A percentile compares a stretch with the other conserved stretches of the same genome.
These are phyloP conservation scores for Jackrogersella multiformis DNA, from an alignment of 495 filamentous ascomycete genomes.

Conservation along the genomic window DNA sequence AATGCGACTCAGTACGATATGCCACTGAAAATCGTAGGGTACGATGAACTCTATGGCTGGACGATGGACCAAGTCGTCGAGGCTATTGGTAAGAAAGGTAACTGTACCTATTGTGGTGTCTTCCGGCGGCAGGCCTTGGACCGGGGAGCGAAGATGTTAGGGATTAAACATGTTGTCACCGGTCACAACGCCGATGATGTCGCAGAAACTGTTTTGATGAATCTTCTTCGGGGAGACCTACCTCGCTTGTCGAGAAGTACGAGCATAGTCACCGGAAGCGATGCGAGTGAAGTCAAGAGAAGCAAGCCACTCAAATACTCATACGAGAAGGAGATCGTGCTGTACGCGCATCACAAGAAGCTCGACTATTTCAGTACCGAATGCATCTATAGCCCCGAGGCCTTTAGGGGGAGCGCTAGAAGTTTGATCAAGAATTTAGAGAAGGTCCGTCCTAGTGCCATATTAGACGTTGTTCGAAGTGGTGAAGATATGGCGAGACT, in stretches of 20 bases:
- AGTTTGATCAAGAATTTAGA: slow-evolving; percentile 94
- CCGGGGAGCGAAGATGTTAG: slow-evolving; percentile 85
- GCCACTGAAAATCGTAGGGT: slow-evolving; percentile 89
- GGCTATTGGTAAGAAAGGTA: slow-evolving; percentile 96
- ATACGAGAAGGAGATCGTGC: slow-evolving; percentile 98
- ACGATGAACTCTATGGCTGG: slow-evolving; percentile 96
- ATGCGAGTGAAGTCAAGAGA: slow-evolving; percentile 80
- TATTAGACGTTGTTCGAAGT: slow-evolving; percentile 91
- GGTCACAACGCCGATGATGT: slow-evolving; percentile 98
- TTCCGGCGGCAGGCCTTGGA: slow-evolving; percentile 95
- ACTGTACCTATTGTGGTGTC: slow-evolving; percentile 98
- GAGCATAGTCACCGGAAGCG: slow-evolving; percentile 86
- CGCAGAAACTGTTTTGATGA: slow-evolving; percentile 99
- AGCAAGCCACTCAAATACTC: slow-evolving; percentile 98
- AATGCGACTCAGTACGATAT: slow-evolving; percentile 91
- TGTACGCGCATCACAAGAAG: slow-evolving; percentile 95
- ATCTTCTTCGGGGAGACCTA: slow-evolving; percentile 88
- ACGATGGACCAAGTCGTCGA: slow-evolving; percentile 98
- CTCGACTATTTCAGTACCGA: slow-evolving; percentile 98
- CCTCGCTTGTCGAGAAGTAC: slow-evolving; percentile 87
- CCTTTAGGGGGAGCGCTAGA: slow-evolving; percentile 93
- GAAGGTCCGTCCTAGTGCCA: slow-evolving; percentile 89
- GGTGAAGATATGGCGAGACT: slow-evolving; percentile 95
- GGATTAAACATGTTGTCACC: slow-evolving; percentile 93
- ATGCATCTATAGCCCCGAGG: slow-evolving; percentile 97